phyloP scores from a whole-genome alignment of 192 early-diverging fungal genomes.

The Phlyctochytrium planicorne region DNA sequence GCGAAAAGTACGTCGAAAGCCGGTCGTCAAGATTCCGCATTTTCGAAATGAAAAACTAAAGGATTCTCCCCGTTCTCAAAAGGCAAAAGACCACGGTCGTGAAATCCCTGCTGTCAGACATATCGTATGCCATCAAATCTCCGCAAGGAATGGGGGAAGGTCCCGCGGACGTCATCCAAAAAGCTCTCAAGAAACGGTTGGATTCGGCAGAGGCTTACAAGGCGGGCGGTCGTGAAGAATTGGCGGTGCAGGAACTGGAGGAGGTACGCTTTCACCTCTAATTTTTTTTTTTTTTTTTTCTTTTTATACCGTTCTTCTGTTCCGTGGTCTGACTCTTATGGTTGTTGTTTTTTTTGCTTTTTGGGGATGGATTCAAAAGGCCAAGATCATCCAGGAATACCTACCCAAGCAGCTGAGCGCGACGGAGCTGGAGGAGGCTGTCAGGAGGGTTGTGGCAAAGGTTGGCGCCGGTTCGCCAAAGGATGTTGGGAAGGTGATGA shows the following conservation, averaged over 20 bases:
- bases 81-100: constrained; percentile 40
- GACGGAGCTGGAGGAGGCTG: constrained; percentile 68
- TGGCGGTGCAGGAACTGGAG: neutral
- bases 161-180: constrained; percentile 67
- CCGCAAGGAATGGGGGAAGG: constrained; percentile 9
- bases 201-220: constrained; percentile 72
- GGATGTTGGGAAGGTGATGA: constrained; percentile 88
- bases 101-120: constrained; percentile 77
- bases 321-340: neutral
- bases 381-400: constrained; percentile 66
- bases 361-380: constrained; percentile 7
- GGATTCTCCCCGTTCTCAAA: too few species aligned
- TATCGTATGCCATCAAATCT: constrained; percentile 75
- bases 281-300: neutral
- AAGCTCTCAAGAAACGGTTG: constrained; percentile 76
- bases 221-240: constrained; percentile 10
- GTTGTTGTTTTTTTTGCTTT: neutral
- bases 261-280: neutral
- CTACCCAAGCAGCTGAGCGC: constrained; percentile 76
- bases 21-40: neutral
- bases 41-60: too few species aligned
- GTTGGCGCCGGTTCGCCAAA: constrained; percentile 60
- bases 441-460: constrained; percentile 51
- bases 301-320: neutral
- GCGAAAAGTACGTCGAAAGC: neutral